Evolutionary conservation across 2,329 filamentous ascomycete species (phyloP).

Genomic region (Trichoderma afroharzianum): DNA sequence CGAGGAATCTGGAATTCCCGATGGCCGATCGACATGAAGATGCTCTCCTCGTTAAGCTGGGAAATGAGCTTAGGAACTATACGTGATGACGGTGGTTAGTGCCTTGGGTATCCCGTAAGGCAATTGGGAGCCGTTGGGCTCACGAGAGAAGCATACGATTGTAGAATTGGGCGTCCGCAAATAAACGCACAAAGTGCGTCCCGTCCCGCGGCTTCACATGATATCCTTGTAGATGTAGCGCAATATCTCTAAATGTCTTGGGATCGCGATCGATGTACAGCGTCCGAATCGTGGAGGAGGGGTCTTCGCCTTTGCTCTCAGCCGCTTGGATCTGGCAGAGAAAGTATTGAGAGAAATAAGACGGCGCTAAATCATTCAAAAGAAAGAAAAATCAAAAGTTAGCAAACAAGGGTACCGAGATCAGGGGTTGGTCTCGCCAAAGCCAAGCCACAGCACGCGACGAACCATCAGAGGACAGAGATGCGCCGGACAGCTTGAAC

Average conservation of each 20-base stretch:
- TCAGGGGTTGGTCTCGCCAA: background rate
- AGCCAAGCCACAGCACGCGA: constrained; percentile 18
- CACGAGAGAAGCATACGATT: constrained; percentile 52
- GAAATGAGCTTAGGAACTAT: constrained; percentile 83
- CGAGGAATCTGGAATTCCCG: constrained; percentile 86
- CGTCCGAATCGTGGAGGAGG: constrained; percentile 59
- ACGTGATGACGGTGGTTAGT: background rate
- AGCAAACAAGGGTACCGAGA: constrained; percentile 17
- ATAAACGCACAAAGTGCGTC: constrained; percentile 84
- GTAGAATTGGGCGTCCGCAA: constrained; percentile 95
- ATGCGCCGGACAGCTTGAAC: constrained; percentile 70
- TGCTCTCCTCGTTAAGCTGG: constrained; percentile 85
- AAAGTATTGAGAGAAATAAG: constrained; percentile 95
- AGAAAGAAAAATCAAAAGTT: background rate
- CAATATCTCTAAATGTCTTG: constrained; percentile 82
- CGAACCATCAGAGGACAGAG: constrained; percentile 68
- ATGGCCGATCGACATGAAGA: constrained; percentile 87
- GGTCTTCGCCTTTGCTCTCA: constrained; percentile 55
- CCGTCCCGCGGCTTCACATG: constrained; percentile 78
- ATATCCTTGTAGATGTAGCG: constrained; percentile 87
- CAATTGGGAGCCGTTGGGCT: background rate
- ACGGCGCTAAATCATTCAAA: constrained; percentile 62
- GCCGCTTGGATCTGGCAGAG: constrained; percentile 70
- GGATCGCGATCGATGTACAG: constrained; percentile 96
- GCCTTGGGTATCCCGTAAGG: background rate